Base-by-base conservation (phyloP, 1,284 basidiomycete species). In the Boletus semigastroideus region DNA sequence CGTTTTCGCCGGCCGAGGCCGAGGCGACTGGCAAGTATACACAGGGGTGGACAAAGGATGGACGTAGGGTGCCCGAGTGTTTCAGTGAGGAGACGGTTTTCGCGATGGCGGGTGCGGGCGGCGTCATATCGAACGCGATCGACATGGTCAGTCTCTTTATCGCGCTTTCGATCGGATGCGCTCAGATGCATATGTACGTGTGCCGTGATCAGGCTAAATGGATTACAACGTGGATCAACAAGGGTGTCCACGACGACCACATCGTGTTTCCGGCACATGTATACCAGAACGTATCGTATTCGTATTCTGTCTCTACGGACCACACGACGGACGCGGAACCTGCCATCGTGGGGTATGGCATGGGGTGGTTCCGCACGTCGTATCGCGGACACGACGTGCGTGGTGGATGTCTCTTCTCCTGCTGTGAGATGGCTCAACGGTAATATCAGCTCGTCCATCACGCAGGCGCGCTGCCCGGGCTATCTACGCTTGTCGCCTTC, bases 131-230 rank as follows among this genome's bases (percentile, higher is more conserved):
- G 10, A 70, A 54, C 19, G 62, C 61, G 0, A 49, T 63, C 16
- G 74, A 75, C 34, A 65, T 75, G 69, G 71, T 71, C 11, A 5
- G 68, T 37, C 1, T 12, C 22, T n/a, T 6, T 34, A n/a, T 34
- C n/a, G n/a, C n/a, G n/a, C n/a, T n/a, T n/a, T n/a, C n/a, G n/a
- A n/a, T n/a, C n/a, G n/a, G n/a, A n/a, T n/a, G n/a, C n/a, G n/a
- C 28, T 8, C 30, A 45, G n/a, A 11, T n/a, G n/a, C n/a, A n/a
- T n/a, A n/a, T n/a, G n/a, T n/a, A n/a, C n/a, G n/a, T n/a, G n/a
- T n/a, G n/a, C n/a, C n/a, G n/a, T n/a, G n/a, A n/a, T n/a, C 22
- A 74, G 73, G 49, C 62, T 14, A 63, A 65, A 39, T 75, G 74
- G 74, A 44, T 72, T 16, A 55, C 54, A 7, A 44, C 57, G 34